phyloP scores from a whole-genome alignment of 2,329 filamentous ascomycete genomes.

The Pestalotiopsis sp. region DNA sequence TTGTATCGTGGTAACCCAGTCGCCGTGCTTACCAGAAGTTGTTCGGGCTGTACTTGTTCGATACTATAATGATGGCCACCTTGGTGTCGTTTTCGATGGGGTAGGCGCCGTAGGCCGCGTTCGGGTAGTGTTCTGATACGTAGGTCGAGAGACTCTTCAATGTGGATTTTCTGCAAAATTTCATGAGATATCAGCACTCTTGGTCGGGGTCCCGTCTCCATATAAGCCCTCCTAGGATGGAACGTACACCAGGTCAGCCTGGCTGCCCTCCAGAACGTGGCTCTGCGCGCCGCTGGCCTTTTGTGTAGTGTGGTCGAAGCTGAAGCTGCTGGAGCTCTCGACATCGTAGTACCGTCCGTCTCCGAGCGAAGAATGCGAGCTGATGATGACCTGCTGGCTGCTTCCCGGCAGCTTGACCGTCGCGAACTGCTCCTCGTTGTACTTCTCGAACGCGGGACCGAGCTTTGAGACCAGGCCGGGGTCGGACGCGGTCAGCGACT shows the following conservation, averaged over 20 bases:
- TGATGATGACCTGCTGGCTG: conserved; percentile 83
- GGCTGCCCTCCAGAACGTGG: conserved; percentile 74
- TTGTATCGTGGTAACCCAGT: not conserved
- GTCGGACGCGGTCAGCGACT: conserved; percentile 75
- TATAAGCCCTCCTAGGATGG: not conserved
- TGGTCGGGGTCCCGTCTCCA: not conserved
- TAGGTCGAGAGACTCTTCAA: conserved; percentile 77
- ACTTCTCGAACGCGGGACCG: conserved; percentile 83
- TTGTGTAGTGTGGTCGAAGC: conserved; percentile 83
- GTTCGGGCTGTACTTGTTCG: conserved; percentile 96
- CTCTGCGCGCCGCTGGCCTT: conserved; percentile 85
- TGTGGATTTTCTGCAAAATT: conserved; percentile 71
- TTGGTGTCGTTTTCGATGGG: conserved; percentile 76
- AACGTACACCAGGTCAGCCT: conserved; percentile 78
- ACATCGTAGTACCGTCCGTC: conserved; percentile 87
- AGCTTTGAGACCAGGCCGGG: conserved; percentile 72
- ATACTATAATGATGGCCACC: conserved; percentile 82
- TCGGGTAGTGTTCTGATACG: conserved; percentile 86
- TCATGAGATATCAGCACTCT: conserved; percentile 10
- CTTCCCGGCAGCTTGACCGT: conserved; percentile 88
- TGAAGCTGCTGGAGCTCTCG: conserved; percentile 85
- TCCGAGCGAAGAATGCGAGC: conserved; percentile 81
- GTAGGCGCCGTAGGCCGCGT: conserved; percentile 79
- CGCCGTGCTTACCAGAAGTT: conserved; percentile 79
- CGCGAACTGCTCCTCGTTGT: conserved; percentile 93